phyloP scores from a whole-genome alignment of 1,284 basidiomycete genomes.

The Sparassis latifolia region DNA sequence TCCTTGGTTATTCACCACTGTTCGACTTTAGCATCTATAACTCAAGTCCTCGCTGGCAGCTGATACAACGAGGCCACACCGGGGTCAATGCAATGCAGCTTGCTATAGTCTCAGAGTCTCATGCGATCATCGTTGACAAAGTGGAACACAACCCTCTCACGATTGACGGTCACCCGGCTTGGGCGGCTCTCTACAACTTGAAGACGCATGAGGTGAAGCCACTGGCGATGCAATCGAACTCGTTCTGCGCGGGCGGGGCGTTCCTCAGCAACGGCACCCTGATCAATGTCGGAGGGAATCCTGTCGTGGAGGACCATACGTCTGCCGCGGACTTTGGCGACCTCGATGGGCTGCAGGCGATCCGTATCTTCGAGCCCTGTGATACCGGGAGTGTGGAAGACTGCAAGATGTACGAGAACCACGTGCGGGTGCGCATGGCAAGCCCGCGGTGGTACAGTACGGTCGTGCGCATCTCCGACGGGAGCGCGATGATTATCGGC shows the following conservation, averaged over 20 bases:
- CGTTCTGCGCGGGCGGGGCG: constrained; percentile 82
- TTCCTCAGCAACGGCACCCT: constrained; percentile 73
- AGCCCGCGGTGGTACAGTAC: constrained; percentile 77
- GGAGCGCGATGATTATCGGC: constrained; percentile 77
- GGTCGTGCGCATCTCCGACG: constrained; percentile 62
- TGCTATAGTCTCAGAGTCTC: constrained; percentile 60
- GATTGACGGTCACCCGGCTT: constrained; percentile 69
- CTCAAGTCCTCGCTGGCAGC: constrained; percentile 33
- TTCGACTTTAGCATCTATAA: constrained; percentile 19
- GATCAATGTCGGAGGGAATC: constrained; percentile 74
- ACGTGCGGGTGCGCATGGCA: constrained; percentile 56
- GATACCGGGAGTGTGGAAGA: constrained; percentile 36
- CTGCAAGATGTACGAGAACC: constrained; percentile 65
- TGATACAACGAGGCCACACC: constrained; percentile 56
- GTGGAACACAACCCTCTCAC: constrained; percentile 79
- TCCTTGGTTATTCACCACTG: constrained; percentile 11
- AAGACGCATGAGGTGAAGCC: constrained; percentile 56
- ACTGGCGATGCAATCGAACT: constrained; percentile 68
- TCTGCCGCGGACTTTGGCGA: constrained; percentile 71
- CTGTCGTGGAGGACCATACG: constrained; percentile 56
- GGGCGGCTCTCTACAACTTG: constrained; percentile 71
- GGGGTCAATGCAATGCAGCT: constrained; percentile 84
- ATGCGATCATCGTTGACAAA: constrained; percentile 75
- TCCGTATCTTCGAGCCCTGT: constrained; percentile 73
- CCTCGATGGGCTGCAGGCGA: constrained; percentile 63